Conservation (phyloP, 2,329 filamentous ascomycete genomes). For the Fusarium denticulatum region DNA sequence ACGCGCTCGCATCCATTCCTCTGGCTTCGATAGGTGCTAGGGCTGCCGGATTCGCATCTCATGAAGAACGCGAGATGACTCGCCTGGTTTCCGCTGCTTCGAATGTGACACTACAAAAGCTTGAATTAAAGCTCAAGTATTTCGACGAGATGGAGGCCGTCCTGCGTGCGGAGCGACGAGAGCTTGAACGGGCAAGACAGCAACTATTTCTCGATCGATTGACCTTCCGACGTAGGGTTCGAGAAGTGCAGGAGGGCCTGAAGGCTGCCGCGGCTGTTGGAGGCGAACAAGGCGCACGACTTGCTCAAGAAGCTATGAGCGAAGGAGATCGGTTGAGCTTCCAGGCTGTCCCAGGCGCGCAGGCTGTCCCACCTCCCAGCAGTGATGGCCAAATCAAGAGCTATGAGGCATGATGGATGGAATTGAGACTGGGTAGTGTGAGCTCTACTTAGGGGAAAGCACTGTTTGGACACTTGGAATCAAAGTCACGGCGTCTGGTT, state of each 20-base stretch:
- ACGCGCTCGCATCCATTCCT: conserved; percentile 77
- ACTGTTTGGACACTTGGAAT: conserved; percentile 24
- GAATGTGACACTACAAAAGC: conserved; percentile 93
- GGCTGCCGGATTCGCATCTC: conserved; percentile 86
- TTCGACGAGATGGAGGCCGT: conserved; percentile 97
- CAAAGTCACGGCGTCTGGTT: conserved; percentile 36
- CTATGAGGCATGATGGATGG: conserved; percentile 59
- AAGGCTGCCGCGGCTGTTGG: conserved; percentile 61
- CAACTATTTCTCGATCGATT: conserved; percentile 93
- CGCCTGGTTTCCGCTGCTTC: conserved; percentile 90
- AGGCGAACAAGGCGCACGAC: conserved; percentile 60
- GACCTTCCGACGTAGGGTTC: conserved; percentile 86
- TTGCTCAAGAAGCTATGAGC: conserved; percentile 58
- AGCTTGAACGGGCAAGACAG: conserved; percentile 90
- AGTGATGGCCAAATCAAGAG: conserved; percentile 66
- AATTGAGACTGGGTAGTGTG: neutral
- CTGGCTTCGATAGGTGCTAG: conserved; percentile 88
- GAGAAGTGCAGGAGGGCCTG: conserved; percentile 82
- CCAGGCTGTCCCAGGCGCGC: conserved; percentile 55
- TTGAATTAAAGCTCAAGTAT: conserved; percentile 94
- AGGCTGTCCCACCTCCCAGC: conserved; percentile 64
- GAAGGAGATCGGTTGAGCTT: conserved; percentile 66
- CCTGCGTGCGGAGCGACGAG: conserved; percentile 88
- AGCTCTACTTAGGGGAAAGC: conserved; percentile 10
- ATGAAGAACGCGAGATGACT: conserved; percentile 97